Conservation (phyloP, 345 rosid species). For the Populus tremula region DNA sequence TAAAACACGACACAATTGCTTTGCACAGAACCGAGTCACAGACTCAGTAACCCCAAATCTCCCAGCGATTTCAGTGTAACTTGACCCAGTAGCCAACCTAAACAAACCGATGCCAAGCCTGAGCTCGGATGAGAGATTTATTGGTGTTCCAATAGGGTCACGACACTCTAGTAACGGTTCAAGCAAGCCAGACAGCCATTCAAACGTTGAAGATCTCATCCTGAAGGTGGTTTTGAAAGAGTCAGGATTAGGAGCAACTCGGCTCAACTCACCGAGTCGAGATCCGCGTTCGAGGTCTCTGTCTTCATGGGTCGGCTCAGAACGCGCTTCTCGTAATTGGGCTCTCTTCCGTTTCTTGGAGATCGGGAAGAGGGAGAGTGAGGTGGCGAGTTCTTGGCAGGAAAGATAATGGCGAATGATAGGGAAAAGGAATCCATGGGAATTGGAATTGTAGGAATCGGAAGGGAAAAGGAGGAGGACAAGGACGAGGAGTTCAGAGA, state of each 20-base stretch:
- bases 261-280: conserved; percentile 16
- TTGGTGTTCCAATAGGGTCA: conserved; percentile 53
- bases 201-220: conserved; percentile 56
- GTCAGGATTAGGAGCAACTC: conserved; percentile 33
- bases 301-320: conserved; percentile 29
- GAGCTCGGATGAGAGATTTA: conserved; percentile 56
- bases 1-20: conserved; percentile 61
- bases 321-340: conserved; percentile 32
- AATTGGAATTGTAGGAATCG: conserved; percentile 19
- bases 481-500: conserved; percentile 43
- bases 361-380: conserved; percentile 33
- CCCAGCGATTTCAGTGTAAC: conserved; percentile 42
- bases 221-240: conserved; percentile 44
- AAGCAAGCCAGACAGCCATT: conserved; percentile 65
- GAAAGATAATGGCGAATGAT: conserved; percentile 39
- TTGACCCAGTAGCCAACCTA: conserved; percentile 52
- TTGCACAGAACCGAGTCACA: conserved; percentile 56
- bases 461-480: conserved; percentile 36
- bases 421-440: conserved; percentile 30
- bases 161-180: conserved; percentile 72
- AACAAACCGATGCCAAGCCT: conserved; percentile 61
- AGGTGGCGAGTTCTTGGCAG: conserved; percentile 41
- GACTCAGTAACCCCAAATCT: conserved; percentile 59
- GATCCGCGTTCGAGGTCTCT: neutral
- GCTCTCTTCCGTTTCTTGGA: conserved; percentile 54